Percentiles rank a stretch among this genome's conserved stretches.
Evolutionary conservation across 2,329 filamentous ascomycete species (phyloP).

Genomic region (Aspergillus ruber): DNA sequence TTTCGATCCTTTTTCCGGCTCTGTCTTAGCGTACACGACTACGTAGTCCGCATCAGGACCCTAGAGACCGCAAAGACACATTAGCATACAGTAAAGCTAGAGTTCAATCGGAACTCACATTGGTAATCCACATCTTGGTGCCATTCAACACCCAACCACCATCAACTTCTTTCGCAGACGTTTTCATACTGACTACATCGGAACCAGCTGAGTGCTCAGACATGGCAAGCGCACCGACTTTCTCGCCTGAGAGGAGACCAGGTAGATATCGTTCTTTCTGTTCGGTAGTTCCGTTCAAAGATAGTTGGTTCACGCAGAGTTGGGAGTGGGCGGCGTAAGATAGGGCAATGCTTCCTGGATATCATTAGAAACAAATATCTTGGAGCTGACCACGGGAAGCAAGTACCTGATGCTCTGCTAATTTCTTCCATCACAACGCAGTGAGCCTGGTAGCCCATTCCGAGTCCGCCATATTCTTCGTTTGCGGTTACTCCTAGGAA

Average conservation of each 20-base stretch:
- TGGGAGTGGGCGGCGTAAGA: slow-evolving; percentile 96
- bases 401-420: slow-evolving; percentile 67
- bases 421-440: slow-evolving; percentile 94
- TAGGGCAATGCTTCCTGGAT: slow-evolving; percentile 51
- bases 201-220: slow-evolving; percentile 84
- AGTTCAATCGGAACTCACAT: slow-evolving; percentile 46
- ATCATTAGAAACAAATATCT: not conserved
- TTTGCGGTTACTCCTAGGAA: slow-evolving; percentile 91
- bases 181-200: slow-evolving; percentile 95
- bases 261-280: slow-evolving; percentile 81
- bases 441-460: slow-evolving; percentile 93
- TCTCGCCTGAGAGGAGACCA: slow-evolving; percentile 69
- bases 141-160: slow-evolving; percentile 83
- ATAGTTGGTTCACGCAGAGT: slow-evolving; percentile 92
- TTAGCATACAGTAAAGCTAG: not conserved
- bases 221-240: slow-evolving; percentile 88
- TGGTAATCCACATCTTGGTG: slow-evolving; percentile 99
- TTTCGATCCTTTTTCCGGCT: slow-evolving; percentile 70
- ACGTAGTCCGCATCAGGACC: slow-evolving; percentile 87
- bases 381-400: slow-evolving; percentile 7
- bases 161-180: slow-evolving; percentile 69
- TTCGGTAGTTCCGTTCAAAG: slow-evolving; percentile 71
- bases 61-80: slow-evolving; percentile 13
- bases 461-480: slow-evolving; percentile 82
- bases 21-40: slow-evolving; percentile 95